These are phyloP conservation scores for Trichoderma sp. DNA, from an alignment of 2,329 filamentous ascomycete species.

Conservation along the genomic window DNA sequence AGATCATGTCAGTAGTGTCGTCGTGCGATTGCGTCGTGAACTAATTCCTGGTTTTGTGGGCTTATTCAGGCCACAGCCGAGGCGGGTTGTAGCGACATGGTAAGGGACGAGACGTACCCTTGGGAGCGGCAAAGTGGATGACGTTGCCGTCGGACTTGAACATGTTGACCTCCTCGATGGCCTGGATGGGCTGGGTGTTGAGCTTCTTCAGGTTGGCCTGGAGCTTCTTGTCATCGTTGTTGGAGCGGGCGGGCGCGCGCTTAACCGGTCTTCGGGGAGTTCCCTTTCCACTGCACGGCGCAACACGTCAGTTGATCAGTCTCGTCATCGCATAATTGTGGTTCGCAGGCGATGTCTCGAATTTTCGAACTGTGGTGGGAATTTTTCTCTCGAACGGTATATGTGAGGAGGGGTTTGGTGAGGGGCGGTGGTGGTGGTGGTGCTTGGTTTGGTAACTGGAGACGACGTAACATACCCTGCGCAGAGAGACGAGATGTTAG, in stretches of 20 bases:
- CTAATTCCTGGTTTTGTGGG: not conserved
- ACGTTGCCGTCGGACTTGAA: slow-evolving; percentile 99
- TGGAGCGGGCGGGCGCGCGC: slow-evolving; percentile 91
- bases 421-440: not conserved
- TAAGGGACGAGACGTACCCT: slow-evolving; percentile 67
- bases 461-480: slow-evolving; percentile 42
- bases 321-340: slow-evolving; percentile 15
- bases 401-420: not conserved
- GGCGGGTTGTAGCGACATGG: not conserved
- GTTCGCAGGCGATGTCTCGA: slow-evolving; percentile 26
- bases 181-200: slow-evolving; percentile 98
- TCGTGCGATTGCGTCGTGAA: too few relatives aligned
- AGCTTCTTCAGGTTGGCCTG: slow-evolving; percentile 98
- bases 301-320: slow-evolving; percentile 26
- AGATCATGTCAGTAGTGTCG: not conserved
- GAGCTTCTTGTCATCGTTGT: slow-evolving; percentile 99
- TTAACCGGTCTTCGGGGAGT: slow-evolving; percentile 97
- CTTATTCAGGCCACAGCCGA: slow-evolving; percentile 3
- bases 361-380: not conserved
- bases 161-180: slow-evolving; percentile 99
- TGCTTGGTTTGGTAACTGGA: too few relatives aligned
- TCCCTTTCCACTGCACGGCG: slow-evolving; percentile 76
- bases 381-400: not conserved
- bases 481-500: not conserved
- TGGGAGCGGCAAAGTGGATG: slow-evolving; percentile 97